Evolutionary conservation across 2,329 filamentous ascomycete species (phyloP), one percentile per base, ranked within the genome.

Genomic region (Albophoma yamanashiensis): DNA sequence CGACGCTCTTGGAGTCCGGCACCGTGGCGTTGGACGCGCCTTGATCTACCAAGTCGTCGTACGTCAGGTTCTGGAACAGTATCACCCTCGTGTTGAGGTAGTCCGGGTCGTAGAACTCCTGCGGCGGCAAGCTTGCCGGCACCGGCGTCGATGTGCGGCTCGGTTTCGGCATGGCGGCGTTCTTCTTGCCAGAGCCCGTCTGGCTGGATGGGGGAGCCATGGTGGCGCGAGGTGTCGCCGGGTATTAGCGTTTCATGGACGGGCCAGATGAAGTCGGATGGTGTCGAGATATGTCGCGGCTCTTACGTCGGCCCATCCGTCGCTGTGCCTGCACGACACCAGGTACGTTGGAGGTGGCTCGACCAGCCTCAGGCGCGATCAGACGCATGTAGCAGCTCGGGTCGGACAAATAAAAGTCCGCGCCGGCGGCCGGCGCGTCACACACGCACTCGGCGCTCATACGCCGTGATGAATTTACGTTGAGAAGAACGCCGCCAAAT

Each of bases 111-210:
- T 82, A 77, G 59, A 76, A 75, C 60, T 84, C 78, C 66, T 82
- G 77, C 6, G 80, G 78, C 2, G 82, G 82, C 45, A 85, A 78
- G 72, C 66, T 80, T 68, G 76, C 81, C 14, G 74, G 72, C 50
- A 70, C 71, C 42, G 89, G 90, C 20, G 89, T 93, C 42, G 88
- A 90, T 73, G 92, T 92, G 69, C 89, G 87, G 70, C 88, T 92
- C 66, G 87, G 88, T 66, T 86, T 85, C 65, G 83, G 83, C 62
- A 85, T 81, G 65, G 80, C 80, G 62, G 79, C 76, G 64, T 74
- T 74, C 75, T 90, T 90, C 76, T 87, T 88, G 70, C 84, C 80
- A 34, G 83, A 84, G 61, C 84, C 84, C 67, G 85, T 84, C 68
- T 86, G 82, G 65, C 81, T 79, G 56, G 81, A 78, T 60, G 76